Evolutionary conservation across 2,329 filamentous ascomycete genomes (phyloP), one percentile per base, ranked within the genome.

Genomic region (Aureobasidium melanogenum): DNA sequence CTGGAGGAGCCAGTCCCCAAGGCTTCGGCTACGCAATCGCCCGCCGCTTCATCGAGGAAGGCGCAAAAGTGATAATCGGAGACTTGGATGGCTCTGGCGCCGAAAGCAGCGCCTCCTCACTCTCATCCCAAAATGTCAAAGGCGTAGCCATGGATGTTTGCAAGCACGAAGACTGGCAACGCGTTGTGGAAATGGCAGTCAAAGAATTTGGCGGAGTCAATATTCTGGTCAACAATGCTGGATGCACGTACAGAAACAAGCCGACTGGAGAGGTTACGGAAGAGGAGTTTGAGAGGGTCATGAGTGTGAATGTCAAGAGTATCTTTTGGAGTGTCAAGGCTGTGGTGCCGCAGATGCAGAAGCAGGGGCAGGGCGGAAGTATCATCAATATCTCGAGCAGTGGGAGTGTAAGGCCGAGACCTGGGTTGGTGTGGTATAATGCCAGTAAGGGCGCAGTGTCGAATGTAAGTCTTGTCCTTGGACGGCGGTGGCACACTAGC

Each of bases 341-440:
- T 3, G 76, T 86, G 39, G 72, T 88, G 6, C 82, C 82, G 0
- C 84, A 86, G 64, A 81, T 88, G 46, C 72, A 87, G 34, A 78
- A 80, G 61, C 74, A 81, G 62, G 79, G 80, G 1, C 78, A 81
- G 7, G 80, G 82, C 0, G 86, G 84, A 0, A 80, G 75, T 28
- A 85, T 89, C 61, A 81, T 89, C 60, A 85, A 86, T 63, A 82
- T 88, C 54, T 84, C 86, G 0, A 86, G 83, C 1, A 87, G 85
- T 0, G 85, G 85, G 0, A 84, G 80, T 3, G 77, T 79, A 8
- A 74, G 87, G 28, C 86, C 86, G 0, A 76, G 86, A 26, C 83
- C 83, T 0, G 82, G 84, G 0, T 68, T 88, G 48, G 84, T 85
- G 1, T 88, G 86, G 85, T 88, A 88, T 68, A 88, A 88, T 68